Base-by-base conservation (phyloP, 164 flowering plant genomes). In the Tinospora cordifolia region DNA sequence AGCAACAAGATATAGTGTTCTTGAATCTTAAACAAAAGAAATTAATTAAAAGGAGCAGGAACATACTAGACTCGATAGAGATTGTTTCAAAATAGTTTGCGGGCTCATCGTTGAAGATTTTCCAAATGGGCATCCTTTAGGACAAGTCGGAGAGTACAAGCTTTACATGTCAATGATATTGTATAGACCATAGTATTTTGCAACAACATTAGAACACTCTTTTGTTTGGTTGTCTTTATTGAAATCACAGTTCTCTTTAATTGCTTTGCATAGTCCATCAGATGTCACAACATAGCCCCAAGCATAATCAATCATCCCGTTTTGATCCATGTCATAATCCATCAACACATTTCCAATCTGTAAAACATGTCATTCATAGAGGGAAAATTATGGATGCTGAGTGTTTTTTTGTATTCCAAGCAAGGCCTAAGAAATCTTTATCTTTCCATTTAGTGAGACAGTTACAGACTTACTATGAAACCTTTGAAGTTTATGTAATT, bases 221-320 rank as follows among this genome's bases (percentile, higher is more conserved):
- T 25, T 10, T 0, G 80, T 26, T 0, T 7, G 17, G 25, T 72
- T 22, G 0, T n/a, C 0, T 0, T 13, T 21, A 62, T 80, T 83
- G 75, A 90, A 92, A 69, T 90, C 71, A 82, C 97, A 92, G 0
- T 70, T 62, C 0, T 2, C 69, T 69, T 79, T 82, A 5, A 88
- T 66, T 1, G 78, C 70, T 0, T 77, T 6, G 78, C 84, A 84
- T 11, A 86, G 64, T 1, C 74, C 47, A 65, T 87, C 91, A 0
- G 97, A 91, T 25, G 89, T 83, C 68, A 91, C 84, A 0, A 93
- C 93, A 76, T 91, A 93, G 71, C 83, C 81, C 91, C 91, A 87
- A 3, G 93, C 92, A 65, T 87, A 91, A n/a, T 87, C 88, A 0
- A 89, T 77, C 87, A 89, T 81, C 17, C 97, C 93, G 2, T 19